Conservation (phyloP, 805 yeast species). For the Kodamaea kaohsiungensis region DNA sequence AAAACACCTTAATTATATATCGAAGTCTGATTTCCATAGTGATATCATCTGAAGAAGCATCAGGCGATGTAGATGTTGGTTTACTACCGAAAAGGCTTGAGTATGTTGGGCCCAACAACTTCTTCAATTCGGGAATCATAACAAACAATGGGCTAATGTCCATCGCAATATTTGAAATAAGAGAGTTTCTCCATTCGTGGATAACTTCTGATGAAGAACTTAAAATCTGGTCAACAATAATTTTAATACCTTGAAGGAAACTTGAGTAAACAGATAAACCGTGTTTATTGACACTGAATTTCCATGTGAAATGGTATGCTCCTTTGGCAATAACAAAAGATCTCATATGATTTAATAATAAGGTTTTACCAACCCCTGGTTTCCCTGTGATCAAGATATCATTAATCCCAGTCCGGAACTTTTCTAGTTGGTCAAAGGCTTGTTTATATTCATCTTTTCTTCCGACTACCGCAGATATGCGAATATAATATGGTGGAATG, state of each 20-base stretch:
- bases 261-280: slow-evolving; percentile 38
- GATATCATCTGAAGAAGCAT: slow-evolving; percentile 21
- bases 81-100: slow-evolving; percentile 13
- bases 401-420: slow-evolving; percentile 17
- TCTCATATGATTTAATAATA: slow-evolving; percentile 40
- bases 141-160: slow-evolving; percentile 43
- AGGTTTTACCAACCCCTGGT: slow-evolving; percentile 48
- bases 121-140: slow-evolving; percentile 46
- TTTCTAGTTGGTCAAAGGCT: slow-evolving; percentile 11
- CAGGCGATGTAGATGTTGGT: background rate
- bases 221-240: slow-evolving; percentile 42
- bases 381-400: slow-evolving; percentile 39
- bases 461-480: slow-evolving; percentile 14
- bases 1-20: slow-evolving; percentile 43
- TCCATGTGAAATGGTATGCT: slow-evolving; percentile 33
- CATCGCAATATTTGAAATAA: slow-evolving; percentile 37
- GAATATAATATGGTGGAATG: slow-evolving; percentile 12
- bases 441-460: slow-evolving; percentile 14
- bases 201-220: slow-evolving; percentile 36
- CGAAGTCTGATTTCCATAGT: slow-evolving; percentile 42
- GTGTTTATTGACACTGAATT: slow-evolving; percentile 24
- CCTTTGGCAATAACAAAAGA: slow-evolving; percentile 32
- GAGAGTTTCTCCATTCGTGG: slow-evolving; percentile 40
- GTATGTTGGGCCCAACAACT: slow-evolving; percentile 45
- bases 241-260: slow-evolving; percentile 39